Base-by-base conservation (phyloP, 768 basidiomycete genomes). In the Kwoniella bestiolae region DNA sequence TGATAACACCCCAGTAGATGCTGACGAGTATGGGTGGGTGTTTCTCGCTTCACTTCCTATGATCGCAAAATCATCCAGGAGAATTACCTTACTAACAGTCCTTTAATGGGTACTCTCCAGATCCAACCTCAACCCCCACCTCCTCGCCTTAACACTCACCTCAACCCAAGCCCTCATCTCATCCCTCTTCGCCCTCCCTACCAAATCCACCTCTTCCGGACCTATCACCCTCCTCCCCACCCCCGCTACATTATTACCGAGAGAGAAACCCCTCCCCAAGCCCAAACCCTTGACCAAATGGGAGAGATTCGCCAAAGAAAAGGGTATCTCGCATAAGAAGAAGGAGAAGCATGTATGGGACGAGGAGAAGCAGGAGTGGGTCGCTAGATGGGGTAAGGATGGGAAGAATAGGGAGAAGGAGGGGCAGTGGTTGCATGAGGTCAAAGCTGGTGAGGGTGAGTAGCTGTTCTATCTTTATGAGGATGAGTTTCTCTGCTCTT, bases 231-330 rank as follows among this genome's bases (percentile, higher is more conserved):
- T 87, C 61, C 89, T 96, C 3, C 94, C 95, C 0, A 76, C 87
- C 1, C 90, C 91, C 2, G 86, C 85, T 1, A 91, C 90, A 28
- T 83, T 84, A 51, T 86, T 98, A 0, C 96, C 96, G 0, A 87
- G 96, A 25, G 86, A 93, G 31, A 98, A 99, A 79, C 92, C 91
- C 0, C 84, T 98, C 2, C 96, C 94, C 0, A 94, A 93, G 75
- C 90, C 91, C 2, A 96, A 95, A 82, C 89, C 90, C 8, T 87
- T 85, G 34, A 98, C 95, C 6, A 98, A 96, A 81, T 99, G 96
- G 96, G 92, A 98, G 83, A 85, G 87, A 61, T 99, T 98, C 76
- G 95, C 95, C 4, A 87, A 88, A 51, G 89, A 91, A 38, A 97
- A 96, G 83, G 96, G 96, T 38, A 98, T 98, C 75, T 87, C 87